A percentile compares a stretch with the other conserved stretches of the same genome.
These are phyloP conservation scores for Yamagishiella unicocca DNA, from an alignment of 139 green algal species.

Conservation along the genomic window DNA sequence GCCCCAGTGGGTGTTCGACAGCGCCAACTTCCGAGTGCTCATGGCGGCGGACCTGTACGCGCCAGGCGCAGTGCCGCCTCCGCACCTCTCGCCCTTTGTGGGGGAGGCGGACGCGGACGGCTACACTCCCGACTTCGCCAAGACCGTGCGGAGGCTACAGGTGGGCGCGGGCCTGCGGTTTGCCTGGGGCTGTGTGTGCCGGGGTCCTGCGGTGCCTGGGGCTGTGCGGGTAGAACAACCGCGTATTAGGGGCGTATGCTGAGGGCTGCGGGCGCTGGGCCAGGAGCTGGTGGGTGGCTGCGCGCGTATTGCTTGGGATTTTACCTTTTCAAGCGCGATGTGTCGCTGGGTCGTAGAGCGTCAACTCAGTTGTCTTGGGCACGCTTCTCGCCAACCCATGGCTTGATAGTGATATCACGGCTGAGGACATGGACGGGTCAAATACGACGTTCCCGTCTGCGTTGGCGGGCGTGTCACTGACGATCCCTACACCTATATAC, in stretches of 20 bases:
- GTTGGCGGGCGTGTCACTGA: constrained; percentile 28
- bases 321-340: too few species aligned
- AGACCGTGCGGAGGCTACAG: constrained; percentile 85
- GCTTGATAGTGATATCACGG: constrained; percentile 40
- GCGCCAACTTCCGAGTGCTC: constrained; percentile 89
- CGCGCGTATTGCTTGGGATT: too few species aligned
- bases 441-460: too few species aligned
- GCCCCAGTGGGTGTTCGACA: constrained; percentile 99
- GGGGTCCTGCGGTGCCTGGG: too few species aligned
- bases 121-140: constrained; percentile 95
- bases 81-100: constrained; percentile 99
- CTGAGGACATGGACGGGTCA: constrained; percentile 32
- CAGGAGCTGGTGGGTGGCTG: too few species aligned
- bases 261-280: too few species aligned
- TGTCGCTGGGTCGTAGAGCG: too few species aligned
- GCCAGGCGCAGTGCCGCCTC: constrained; percentile 85
- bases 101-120: constrained; percentile 87
- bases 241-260: too few species aligned
- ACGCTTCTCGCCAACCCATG: constrained; percentile 32
- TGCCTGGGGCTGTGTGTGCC: not conserved
- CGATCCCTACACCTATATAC: too few species aligned
- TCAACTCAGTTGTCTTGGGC: too few species aligned
- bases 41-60: constrained; percentile 83
- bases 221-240: too few species aligned
- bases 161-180: constrained; percentile 45